Evolutionary conservation across 2,329 filamentous ascomycete genomes (phyloP), one percentile per base, ranked within the genome.

Genomic region (Aspergillus pseudoglaucus): DNA sequence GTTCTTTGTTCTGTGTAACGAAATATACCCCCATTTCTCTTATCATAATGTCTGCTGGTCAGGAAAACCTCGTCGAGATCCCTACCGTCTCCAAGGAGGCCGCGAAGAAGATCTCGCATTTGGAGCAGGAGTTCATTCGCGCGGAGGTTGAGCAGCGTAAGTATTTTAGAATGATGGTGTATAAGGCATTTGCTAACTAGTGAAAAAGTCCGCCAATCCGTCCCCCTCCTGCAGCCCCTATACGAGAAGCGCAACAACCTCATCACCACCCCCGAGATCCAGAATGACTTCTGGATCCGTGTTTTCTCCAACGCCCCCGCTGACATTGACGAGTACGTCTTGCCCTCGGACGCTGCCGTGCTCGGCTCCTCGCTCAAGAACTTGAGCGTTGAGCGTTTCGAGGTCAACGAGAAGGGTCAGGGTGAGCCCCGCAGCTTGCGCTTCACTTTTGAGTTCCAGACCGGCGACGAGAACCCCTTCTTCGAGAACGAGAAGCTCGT

Each of bases 291-390:
- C 81, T 97, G 93, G 93, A 78, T 88, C n/a, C 81, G 94, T 49
- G 90, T 96, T 48, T 79, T 97, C 66, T 88, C 95, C 75, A 85
- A 90, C 72, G 84, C 87, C 2, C 90, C 90, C 2, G 78, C 80
- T 42, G 89, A 95, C 54, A 80, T 98, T 59, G 90, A 95, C 72
- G 84, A 89, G 70, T 90, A 85, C 76, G 86, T 97, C 65, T 84
- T 89, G 65, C 86, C 88, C 39, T 79, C 80, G 43, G 91, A 97
- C 74, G 78, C 79, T 7, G 59, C 57, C 3, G 73, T 93, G 52
- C 80, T 97, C 50, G 79, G 84, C 53, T 77, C 80, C 37, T 76
- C 78, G 46, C 82, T 97, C 48, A 78, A 75, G 50, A 77, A 77
- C 56, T 60, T 98, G 57, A 80, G 79, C 18, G 86, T 97, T 35